phyloP scores from a whole-genome alignment of 805 yeast species.

The Candida sakaeoensis region DNA sequence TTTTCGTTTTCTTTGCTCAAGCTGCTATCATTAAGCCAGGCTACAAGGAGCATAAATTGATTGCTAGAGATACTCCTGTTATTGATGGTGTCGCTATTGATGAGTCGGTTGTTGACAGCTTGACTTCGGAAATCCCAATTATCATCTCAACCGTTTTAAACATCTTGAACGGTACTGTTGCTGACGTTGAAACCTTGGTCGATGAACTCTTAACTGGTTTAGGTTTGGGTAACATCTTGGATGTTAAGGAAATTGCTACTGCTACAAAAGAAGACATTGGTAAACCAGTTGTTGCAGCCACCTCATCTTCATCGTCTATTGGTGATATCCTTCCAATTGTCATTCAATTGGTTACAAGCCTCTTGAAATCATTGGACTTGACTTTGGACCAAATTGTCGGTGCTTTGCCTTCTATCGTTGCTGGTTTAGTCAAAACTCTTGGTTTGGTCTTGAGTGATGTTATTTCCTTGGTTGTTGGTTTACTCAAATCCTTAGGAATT shows the following conservation, averaged over 20 bases:
- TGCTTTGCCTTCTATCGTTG: not conserved
- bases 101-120: not conserved
- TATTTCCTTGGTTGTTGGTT: not conserved
- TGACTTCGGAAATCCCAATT: not conserved
- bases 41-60: not conserved
- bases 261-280: constrained; percentile 1
- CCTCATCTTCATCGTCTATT: not conserved
- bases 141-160: constrained; percentile 1
- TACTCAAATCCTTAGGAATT: not conserved
- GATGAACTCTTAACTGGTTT: not conserved
- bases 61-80: not conserved
- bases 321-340: not conserved
- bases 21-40: not conserved
- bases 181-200: not conserved
- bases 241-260: not conserved
- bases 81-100: not conserved
- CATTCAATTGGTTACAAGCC: not conserved
- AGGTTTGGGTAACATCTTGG: not conserved
- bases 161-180: not conserved
- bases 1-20: not conserved
- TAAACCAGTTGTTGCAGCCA: not conserved
- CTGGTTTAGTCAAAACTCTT: not conserved
- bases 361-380: not conserved
- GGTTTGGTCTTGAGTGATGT: not conserved
- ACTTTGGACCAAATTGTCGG: not conserved